Conservation (phyloP, 1,139 yeast genomes). For the Candida sp. region DNA sequence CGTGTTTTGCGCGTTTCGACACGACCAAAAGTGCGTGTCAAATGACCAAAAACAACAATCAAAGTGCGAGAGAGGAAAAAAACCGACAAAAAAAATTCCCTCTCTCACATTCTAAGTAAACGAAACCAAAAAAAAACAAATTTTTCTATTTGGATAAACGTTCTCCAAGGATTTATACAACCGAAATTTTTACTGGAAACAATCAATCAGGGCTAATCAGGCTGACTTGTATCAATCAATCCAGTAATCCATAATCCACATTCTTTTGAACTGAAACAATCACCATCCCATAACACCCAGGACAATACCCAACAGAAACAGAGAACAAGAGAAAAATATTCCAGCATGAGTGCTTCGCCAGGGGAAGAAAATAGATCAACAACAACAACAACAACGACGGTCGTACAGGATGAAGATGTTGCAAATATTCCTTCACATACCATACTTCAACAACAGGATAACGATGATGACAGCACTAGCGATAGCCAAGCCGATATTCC, state of each 20-base stretch:
- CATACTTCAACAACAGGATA: constrained; percentile 4
- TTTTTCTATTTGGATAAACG: neutral
- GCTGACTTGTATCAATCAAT: neutral
- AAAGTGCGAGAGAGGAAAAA: constrained; percentile 2
- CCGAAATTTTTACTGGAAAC: neutral
- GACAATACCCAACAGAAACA: neutral
- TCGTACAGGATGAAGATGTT: neutral
- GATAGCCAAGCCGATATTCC: neutral
- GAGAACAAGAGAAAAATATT: neutral
- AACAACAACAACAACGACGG: constrained; percentile 1
- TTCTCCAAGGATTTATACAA: neutral
- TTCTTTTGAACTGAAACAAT: neutral
- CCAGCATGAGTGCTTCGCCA: constrained; percentile 4
- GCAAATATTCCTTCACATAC: constrained; percentile 1
- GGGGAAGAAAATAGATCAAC: neutral
- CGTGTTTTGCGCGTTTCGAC: neutral
- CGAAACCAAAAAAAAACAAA: constrained; percentile 1
- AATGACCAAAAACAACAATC: neutral
- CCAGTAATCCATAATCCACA: neutral
- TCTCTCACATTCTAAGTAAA: neutral
- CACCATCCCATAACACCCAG: neutral
- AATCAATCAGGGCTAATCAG: neutral
- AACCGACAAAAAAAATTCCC: constrained; percentile 2
- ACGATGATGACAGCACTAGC: constrained; percentile 2
- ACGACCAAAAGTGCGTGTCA: neutral